Conservation (phyloP, 768 basidiomycete species). For the Fistulinella prunicolor region DNA sequence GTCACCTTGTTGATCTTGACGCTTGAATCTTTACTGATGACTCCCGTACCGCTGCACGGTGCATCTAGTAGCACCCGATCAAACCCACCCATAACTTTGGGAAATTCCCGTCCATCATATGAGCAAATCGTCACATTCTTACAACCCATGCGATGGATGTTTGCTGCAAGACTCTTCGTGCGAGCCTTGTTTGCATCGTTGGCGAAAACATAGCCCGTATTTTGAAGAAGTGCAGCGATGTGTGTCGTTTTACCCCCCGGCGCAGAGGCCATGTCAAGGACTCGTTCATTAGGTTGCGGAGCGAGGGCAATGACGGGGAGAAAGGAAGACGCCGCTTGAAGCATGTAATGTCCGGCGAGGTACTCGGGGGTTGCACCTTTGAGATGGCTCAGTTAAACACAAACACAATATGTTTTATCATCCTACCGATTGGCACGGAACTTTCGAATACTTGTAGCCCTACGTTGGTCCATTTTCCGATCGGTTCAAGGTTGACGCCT, state of each 20-base stretch:
- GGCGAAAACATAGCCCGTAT: constrained; percentile 96
- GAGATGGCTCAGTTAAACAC: neutral
- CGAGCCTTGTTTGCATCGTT: constrained; percentile 95
- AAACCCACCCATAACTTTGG: constrained; percentile 98
- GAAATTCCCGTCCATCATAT: constrained; percentile 96
- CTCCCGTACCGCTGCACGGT: constrained; percentile 96
- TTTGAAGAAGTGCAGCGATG: constrained; percentile 94
- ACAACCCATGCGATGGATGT: constrained; percentile 95
- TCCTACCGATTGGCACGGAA: constrained; percentile 83
- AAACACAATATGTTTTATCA: neutral
- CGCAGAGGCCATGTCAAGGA: constrained; percentile 98
- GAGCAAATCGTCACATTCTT: constrained; percentile 97
- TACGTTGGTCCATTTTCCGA: constrained; percentile 99
- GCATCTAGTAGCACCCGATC: constrained; percentile 97
- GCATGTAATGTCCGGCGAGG: constrained; percentile 98
- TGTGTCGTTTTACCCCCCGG: constrained; percentile 99
- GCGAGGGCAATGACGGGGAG: constrained; percentile 96
- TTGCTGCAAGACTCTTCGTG: constrained; percentile 95
- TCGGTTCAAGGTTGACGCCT: constrained; percentile 95
- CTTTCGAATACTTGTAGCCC: constrained; percentile 99
- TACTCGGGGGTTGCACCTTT: constrained; percentile 96
- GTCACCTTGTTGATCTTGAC: constrained; percentile 97
- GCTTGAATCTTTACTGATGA: constrained; percentile 95
- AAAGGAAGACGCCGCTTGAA: constrained; percentile 98
- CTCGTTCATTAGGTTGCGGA: constrained; percentile 89